Percentiles rank a stretch among this genome's conserved stretches.
Evolutionary conservation across 2,329 filamentous ascomycete species (phyloP).

Genomic region (Lithohypha guttulata): DNA sequence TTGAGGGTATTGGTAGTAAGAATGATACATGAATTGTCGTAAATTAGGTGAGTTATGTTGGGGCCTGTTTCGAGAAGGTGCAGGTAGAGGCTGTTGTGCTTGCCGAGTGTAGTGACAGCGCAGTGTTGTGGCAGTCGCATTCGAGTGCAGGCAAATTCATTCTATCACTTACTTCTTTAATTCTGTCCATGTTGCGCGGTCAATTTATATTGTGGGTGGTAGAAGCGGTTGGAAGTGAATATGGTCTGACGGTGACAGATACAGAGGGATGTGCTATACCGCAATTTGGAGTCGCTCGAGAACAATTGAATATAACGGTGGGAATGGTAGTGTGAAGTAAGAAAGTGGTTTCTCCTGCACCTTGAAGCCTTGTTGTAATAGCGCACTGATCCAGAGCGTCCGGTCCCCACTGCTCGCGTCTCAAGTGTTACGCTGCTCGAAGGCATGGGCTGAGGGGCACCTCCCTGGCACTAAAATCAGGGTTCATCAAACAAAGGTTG

Average conservation of each 20-base stretch:
- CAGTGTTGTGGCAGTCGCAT: no score
- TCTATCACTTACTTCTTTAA: constrained; percentile 66
- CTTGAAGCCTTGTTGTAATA: constrained; percentile 7
- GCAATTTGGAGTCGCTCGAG: neutral
- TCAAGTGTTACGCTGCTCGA: neutral
- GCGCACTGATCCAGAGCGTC: neutral
- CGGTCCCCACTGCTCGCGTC: no score
- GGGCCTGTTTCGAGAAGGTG: no score
- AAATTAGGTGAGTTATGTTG: no score
- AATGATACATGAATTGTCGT: no score
- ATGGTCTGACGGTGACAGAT: neutral
- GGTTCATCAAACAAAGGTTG: constrained; percentile 1
- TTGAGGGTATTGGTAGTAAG: no score
- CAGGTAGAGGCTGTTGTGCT: no score
- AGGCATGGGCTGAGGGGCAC: constrained; percentile 7
- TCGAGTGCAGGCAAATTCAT: no score
- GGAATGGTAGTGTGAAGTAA: neutral
- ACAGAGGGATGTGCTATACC: neutral
- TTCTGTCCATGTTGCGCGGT: constrained; percentile 61
- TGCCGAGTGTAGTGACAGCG: no score
- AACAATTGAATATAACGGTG: constrained; percentile 2
- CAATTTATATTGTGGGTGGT: neutral
- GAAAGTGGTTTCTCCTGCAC: constrained; percentile 2
- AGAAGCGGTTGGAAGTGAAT: neutral
- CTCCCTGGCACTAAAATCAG: neutral